Conservation (phyloP, 2,329 filamentous ascomycete genomes). For the Biscogniauxia mediterranea region DNA sequence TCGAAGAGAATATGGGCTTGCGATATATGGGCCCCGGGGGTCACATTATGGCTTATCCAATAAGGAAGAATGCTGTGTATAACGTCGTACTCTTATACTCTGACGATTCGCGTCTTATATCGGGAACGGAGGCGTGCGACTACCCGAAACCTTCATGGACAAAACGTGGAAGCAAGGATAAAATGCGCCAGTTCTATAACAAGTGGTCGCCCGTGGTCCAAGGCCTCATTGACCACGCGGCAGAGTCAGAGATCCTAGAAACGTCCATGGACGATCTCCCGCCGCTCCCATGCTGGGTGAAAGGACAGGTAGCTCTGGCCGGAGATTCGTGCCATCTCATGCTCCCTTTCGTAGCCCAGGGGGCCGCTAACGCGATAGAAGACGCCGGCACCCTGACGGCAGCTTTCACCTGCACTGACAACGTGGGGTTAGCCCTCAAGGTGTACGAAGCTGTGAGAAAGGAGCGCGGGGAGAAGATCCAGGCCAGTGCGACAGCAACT, state of each 20-base stretch:
- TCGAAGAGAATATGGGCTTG: conserved; percentile 55
- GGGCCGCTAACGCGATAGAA: conserved; percentile 64
- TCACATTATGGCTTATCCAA: conserved; percentile 67
- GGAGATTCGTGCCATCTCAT: conserved; percentile 36
- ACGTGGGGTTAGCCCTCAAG: conserved; percentile 18
- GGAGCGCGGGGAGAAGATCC: conserved; percentile 18
- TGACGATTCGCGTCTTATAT: conserved; percentile 53
- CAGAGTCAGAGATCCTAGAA: conserved; percentile 53
- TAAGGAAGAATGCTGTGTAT: conserved; percentile 62
- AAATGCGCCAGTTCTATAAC: conserved; percentile 58
- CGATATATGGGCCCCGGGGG: conserved; percentile 66
- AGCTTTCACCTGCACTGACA: conserved; percentile 24
- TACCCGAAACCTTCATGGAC: conserved; percentile 56
- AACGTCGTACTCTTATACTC: conserved; percentile 64
- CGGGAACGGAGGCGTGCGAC: neutral
- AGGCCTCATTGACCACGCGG: conserved; percentile 6
- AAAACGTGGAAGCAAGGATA: conserved; percentile 57
- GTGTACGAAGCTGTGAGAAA: conserved; percentile 24
- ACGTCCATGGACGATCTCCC: conserved; percentile 64
- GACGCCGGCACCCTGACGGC: conserved; percentile 36
- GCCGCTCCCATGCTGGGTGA: conserved; percentile 60
- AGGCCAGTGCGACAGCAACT: conserved; percentile 15
- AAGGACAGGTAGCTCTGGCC: conserved; percentile 12
- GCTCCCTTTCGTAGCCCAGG: conserved; percentile 62
- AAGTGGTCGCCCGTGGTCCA: conserved; percentile 56